Conservation (phyloP, 2,329 filamentous ascomycete species). For the Ophiostoma sp. region DNA sequence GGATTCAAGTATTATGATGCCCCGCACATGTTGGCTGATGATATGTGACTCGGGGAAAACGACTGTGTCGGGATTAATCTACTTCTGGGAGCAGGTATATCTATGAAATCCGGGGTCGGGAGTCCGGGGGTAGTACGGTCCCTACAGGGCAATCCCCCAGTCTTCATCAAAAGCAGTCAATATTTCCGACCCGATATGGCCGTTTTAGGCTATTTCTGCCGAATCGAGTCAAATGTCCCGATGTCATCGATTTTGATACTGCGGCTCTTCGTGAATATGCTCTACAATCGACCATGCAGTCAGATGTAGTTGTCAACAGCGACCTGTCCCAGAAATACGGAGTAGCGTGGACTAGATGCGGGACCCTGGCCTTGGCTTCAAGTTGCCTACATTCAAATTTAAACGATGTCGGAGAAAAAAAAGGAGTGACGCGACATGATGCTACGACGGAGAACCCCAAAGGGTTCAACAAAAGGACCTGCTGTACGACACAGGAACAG, state of each 20-base stretch:
- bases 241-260: neutral
- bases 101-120: neutral
- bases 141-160: neutral
- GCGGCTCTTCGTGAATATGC: neutral
- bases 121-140: neutral
- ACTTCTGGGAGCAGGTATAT: neutral
- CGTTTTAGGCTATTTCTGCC: neutral
- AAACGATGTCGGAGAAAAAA: neutral
- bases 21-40: neutral
- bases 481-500: neutral
- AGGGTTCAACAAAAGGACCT: neutral
- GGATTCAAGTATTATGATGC: neutral
- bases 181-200: neutral
- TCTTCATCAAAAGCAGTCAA: neutral
- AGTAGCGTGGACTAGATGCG: neutral
- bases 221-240: neutral
- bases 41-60: neutral
- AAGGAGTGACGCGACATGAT: neutral
- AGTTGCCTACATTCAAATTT: neutral
- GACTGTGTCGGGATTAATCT: neutral
- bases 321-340: neutral
- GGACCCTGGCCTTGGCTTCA: neutral
- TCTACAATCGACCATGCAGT: neutral
- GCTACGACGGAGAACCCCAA: neutral
- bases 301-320: neutral